Evolutionary conservation across 352 stramenopile genomes (phyloP).

Genomic region (Globisporangium apiculatum): DNA sequence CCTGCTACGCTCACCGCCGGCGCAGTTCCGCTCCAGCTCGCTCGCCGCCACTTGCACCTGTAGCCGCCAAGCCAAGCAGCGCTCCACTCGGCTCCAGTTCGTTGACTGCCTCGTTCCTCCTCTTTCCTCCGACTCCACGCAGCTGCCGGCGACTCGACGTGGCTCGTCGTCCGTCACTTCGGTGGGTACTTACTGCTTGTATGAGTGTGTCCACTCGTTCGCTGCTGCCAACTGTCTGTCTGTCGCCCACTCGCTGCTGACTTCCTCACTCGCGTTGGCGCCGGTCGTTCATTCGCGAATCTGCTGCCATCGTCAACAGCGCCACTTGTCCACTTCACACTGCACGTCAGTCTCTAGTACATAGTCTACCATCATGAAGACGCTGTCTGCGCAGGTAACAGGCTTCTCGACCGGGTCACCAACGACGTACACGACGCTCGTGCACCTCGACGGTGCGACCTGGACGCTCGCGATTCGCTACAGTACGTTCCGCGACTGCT

Average conservation of each 20-base stretch:
- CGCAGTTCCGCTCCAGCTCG: not conserved
- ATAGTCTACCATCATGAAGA: constrained; percentile 11
- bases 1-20: not conserved
- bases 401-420: constrained; percentile 32
- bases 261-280: too few relatives aligned
- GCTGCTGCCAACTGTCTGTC: not conserved
- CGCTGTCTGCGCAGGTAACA: constrained; percentile 30
- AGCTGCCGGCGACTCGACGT: not conserved
- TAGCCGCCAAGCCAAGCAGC: not conserved
- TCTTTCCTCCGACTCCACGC: not conserved
- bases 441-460: constrained; percentile 25
- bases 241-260: not conserved
- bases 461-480: constrained; percentile 59
- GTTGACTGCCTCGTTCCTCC: constrained; percentile 6
- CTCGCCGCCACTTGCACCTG: not conserved
- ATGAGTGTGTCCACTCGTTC: not conserved
- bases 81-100: not conserved
- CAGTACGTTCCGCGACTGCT: constrained; percentile 55
- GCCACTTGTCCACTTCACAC: not conserved
- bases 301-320: not conserved
- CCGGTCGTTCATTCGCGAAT: constrained; percentile 7
- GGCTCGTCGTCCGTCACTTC: not conserved
- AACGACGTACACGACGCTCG: constrained; percentile 44
- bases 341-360: not conserved
- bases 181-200: not conserved